Percentiles rank a stretch among this genome's conserved stretches.
phyloP scores from a whole-genome alignment of 148 eudicot genomes.

The Silene uniflora region DNA sequence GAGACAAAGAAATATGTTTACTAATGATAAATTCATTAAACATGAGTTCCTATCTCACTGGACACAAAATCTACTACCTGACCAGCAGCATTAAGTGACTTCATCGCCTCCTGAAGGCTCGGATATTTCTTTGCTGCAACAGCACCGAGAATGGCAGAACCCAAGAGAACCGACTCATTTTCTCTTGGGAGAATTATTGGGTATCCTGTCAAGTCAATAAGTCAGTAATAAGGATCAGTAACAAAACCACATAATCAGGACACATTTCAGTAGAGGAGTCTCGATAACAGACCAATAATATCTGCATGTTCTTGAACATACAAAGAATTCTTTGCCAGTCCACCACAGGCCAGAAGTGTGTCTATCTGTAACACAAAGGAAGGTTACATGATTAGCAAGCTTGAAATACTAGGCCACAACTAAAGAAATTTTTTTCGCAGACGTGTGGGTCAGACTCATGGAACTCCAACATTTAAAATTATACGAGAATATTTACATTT shows the following conservation, averaged over 20 bases:
- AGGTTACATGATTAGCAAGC: slow-evolving; percentile 7
- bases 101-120: slow-evolving; percentile 79
- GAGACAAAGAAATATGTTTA: background rate
- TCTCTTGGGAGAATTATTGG: slow-evolving; percentile 90
- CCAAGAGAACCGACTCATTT: slow-evolving; percentile 84
- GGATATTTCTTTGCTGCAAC: slow-evolving; percentile 85
- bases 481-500: background rate
- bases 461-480: background rate
- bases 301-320: slow-evolving; percentile 98
- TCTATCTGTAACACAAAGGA: slow-evolving; percentile 54
- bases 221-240: slow-evolving; percentile 12
- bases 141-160: slow-evolving; percentile 96
- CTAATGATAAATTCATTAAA: background rate
- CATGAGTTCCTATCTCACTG: background rate
- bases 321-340: slow-evolving; percentile 82
- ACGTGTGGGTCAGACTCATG: background rate
- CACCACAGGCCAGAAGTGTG: slow-evolving; percentile 94
- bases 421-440: background rate
- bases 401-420: background rate
- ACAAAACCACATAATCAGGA: background rate
- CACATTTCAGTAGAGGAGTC: slow-evolving; percentile 14
- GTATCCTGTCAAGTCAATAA: slow-evolving; percentile 51
- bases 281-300: slow-evolving; percentile 64
- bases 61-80: slow-evolving; percentile 44
- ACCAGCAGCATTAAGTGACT: slow-evolving; percentile 85